Conservation (phyloP, 306 rosid genomes). For the Prunus armeniaca region DNA sequence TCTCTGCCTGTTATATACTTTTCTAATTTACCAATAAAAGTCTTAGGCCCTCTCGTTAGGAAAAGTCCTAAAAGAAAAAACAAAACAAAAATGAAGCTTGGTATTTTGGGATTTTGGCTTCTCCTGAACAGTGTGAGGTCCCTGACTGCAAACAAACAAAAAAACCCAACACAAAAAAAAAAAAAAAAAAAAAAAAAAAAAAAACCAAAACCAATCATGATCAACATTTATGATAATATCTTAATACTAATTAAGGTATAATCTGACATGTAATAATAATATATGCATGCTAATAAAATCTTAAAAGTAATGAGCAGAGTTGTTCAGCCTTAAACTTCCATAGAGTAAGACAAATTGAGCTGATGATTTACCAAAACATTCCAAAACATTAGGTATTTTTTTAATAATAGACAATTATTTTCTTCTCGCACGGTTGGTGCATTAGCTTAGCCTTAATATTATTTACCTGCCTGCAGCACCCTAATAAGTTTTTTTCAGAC, state of each 20-base stretch:
- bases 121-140: background rate
- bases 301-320: background rate
- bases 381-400: background rate
- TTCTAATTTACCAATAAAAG: too few species aligned
- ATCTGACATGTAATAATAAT: background rate
- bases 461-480: background rate
- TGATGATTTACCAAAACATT: background rate
- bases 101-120: background rate
- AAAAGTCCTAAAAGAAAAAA: too few species aligned
- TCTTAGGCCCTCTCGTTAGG: fast-evolving
- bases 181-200: too few species aligned
- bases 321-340: background rate
- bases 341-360: background rate
- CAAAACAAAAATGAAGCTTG: background rate
- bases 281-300: background rate
- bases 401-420: background rate
- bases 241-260: background rate
- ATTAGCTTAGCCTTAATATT: background rate
- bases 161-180: too few species aligned
- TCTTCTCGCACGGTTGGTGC: background rate
- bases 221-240: background rate
- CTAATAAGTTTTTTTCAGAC: background rate
- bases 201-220: background rate
- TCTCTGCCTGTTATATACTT: too few species aligned
- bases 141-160: background rate